Evolutionary conservation across 495 filamentous ascomycete genomes (phyloP).

Genomic region (Viridothelium virens): DNA sequence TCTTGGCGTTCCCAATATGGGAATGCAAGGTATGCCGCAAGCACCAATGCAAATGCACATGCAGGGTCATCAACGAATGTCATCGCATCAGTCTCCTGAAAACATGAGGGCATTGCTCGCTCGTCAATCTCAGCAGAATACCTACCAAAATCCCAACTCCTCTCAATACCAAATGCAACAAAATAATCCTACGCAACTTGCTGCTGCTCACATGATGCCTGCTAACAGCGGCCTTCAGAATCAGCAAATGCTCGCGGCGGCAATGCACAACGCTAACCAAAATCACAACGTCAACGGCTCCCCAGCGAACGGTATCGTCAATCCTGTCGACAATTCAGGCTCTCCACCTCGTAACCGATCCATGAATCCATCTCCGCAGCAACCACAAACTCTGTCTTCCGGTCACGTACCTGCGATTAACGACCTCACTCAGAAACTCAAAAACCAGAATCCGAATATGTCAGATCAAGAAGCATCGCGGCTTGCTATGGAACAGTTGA

Average conservation of each 20-base stretch:
- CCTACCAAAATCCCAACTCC: neutral
- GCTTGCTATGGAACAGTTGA: slow-evolving; percentile 27
- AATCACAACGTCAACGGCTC: slow-evolving; percentile 25
- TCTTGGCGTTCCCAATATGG: slow-evolving; percentile 44
- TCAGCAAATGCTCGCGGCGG: slow-evolving; percentile 25
- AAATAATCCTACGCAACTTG: slow-evolving; percentile 18
- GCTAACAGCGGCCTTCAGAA: slow-evolving; percentile 23
- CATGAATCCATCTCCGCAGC: slow-evolving; percentile 13
- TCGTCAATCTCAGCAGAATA: neutral
- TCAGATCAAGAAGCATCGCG: slow-evolving; percentile 28
- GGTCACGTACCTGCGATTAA: slow-evolving; percentile 33
- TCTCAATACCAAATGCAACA: slow-evolving; percentile 12
- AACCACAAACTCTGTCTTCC: slow-evolving; percentile 29
- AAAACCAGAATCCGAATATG: slow-evolving; percentile 30
- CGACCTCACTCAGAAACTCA: slow-evolving; percentile 27
- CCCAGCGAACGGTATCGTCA: slow-evolving; percentile 19
- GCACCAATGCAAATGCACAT: slow-evolving; percentile 51
- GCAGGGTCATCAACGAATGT: slow-evolving; percentile 21
- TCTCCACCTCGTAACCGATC: slow-evolving; percentile 23
- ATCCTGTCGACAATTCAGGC: slow-evolving; percentile 19
- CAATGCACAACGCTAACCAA: slow-evolving; percentile 24
- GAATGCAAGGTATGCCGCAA: slow-evolving; percentile 63
- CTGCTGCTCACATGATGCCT: slow-evolving; percentile 23
- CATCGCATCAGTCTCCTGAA: slow-evolving; percentile 22
- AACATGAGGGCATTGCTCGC: slow-evolving; percentile 22